Conservation (phyloP, 2,329 filamentous ascomycete genomes). For the Aureobasidium sp. region DNA sequence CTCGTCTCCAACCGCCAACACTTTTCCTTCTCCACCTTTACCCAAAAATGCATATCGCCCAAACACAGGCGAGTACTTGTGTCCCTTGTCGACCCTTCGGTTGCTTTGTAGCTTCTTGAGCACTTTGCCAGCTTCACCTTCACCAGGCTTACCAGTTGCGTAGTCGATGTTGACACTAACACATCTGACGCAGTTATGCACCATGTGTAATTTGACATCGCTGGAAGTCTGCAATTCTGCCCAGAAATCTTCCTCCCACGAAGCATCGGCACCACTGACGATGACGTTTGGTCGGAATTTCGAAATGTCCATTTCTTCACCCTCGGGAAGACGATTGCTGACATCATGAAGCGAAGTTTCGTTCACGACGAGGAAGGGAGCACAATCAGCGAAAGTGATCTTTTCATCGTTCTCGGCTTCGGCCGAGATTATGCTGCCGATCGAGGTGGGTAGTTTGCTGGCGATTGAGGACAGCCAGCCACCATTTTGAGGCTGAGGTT, state of each 20-base stretch:
- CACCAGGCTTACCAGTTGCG: conserved; percentile 35
- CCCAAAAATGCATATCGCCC: conserved; percentile 41
- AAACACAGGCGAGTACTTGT: conserved; percentile 43
- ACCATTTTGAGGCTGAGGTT: neutral
- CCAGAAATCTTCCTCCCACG: conserved; percentile 45
- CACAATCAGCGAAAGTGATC: conserved; percentile 67
- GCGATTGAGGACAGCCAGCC: conserved; percentile 31
- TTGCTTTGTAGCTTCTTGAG: conserved; percentile 41
- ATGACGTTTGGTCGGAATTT: conserved; percentile 44
- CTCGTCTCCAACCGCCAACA: conserved; percentile 37
- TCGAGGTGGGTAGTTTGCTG: conserved; percentile 22
- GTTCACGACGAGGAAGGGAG: conserved; percentile 67
- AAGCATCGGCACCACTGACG: conserved; percentile 32
- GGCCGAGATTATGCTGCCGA: conserved; percentile 7
- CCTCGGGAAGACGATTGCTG: conserved; percentile 35
- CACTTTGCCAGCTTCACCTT: conserved; percentile 33
- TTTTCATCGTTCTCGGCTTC: conserved; percentile 20
- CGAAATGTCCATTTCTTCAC: conserved; percentile 36
- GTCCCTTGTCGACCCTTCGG: conserved; percentile 38
- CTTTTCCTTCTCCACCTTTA: conserved; percentile 25
- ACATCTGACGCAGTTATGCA: conserved; percentile 42
- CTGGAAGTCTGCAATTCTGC: conserved; percentile 29
- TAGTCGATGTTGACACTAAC: conserved; percentile 44
- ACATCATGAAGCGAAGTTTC: conserved; percentile 64
- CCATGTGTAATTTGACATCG: conserved; percentile 29